Base-by-base conservation (phyloP, 2,329 filamentous ascomycete species). In the Epichloe baconii region DNA sequence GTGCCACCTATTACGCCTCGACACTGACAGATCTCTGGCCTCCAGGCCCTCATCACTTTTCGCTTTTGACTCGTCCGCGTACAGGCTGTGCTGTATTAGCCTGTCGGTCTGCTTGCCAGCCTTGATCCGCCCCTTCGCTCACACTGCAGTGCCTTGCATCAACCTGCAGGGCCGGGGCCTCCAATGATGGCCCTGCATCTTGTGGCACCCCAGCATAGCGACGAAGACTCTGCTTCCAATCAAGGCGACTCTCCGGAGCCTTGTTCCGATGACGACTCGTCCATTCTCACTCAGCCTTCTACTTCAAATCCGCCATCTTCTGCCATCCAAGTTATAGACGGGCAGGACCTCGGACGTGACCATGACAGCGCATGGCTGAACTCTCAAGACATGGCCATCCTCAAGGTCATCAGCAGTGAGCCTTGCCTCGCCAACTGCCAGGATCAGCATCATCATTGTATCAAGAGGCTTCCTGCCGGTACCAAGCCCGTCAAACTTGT, bases 401-500 rank as follows among this genome's bases (percentile, higher is more conserved):
- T 61, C 48, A 55, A 56, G 51, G 53, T 53, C 51, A 53, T 56
- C 45, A 52, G 41, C 52, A 40, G 45, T 45, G 52, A 53, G 43
- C 38, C 34, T 44, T 53, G 41, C 48, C 44, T 47, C 47, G 46
- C 47, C 31, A 43, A 49, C 43, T 46, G 46, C 42, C 40, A 23
- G 23, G 40, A 43, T 35, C 47, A 44, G 43, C 48, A 52, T 10
- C 49, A 50, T n/a, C 44, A 52, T 21, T 51, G 50, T 35, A 21
- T 68, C 51, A 68, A 62, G 54, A 59, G 59, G 19, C 62, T 70
- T 5, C 66, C 67, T 26, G 55, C 53, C 44, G 66, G 65, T 34
- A 62, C 64, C 40, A 63, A 59, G 26, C 64, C 66, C 14, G 55
- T 67, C 48, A 62, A 65, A 49, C 69, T 79, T 52, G 66, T 80